phyloP scores from a whole-genome alignment of 1,284 basidiomycete species.

The Cutaneotrichosporon sp. region DNA sequence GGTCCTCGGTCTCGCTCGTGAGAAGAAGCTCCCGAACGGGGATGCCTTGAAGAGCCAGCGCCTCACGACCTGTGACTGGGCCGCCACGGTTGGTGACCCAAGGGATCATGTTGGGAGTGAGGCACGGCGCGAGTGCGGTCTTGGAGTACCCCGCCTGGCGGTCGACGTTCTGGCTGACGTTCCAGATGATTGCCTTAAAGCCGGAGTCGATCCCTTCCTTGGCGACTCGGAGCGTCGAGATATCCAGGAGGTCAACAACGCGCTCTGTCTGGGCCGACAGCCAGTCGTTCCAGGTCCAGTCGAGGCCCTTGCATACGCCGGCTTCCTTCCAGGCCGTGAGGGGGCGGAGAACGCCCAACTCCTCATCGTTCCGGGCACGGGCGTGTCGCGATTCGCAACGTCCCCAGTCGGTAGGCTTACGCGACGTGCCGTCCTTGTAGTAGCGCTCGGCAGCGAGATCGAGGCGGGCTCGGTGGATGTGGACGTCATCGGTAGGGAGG shows the following conservation, averaged over 20 bases:
- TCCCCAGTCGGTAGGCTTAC: constrained; percentile 71
- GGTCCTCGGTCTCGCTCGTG: constrained; percentile 89
- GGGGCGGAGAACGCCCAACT: constrained; percentile 78
- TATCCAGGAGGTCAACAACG: constrained; percentile 93
- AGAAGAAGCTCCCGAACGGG: constrained; percentile 88
- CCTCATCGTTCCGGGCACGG: constrained; percentile 79
- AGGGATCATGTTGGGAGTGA: constrained; percentile 95
- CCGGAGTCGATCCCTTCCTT: constrained; percentile 77
- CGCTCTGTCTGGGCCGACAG: constrained; percentile 85
- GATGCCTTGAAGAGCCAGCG: constrained; percentile 88
- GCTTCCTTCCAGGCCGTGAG: constrained; percentile 93
- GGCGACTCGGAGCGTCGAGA: constrained; percentile 78
- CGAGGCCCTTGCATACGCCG: constrained; percentile 81
- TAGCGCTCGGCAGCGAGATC: constrained; percentile 64
- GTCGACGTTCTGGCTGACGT: constrained; percentile 95
- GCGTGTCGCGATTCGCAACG: constrained; percentile 92
- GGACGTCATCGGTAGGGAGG: constrained; percentile 84
- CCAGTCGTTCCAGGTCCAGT: constrained; percentile 95
- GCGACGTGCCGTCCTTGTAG: constrained; percentile 57
- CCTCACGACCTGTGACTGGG: constrained; percentile 92
- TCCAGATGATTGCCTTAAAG: constrained; percentile 95
- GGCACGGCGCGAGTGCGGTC: constrained; percentile 83
- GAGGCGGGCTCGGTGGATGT: constrained; percentile 83
- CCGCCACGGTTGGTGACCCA: constrained; percentile 94
- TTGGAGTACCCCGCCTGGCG: constrained; percentile 78